phyloP scores from a whole-genome alignment of 768 basidiomycete genomes.

The Ephemerocybe angulata region DNA sequence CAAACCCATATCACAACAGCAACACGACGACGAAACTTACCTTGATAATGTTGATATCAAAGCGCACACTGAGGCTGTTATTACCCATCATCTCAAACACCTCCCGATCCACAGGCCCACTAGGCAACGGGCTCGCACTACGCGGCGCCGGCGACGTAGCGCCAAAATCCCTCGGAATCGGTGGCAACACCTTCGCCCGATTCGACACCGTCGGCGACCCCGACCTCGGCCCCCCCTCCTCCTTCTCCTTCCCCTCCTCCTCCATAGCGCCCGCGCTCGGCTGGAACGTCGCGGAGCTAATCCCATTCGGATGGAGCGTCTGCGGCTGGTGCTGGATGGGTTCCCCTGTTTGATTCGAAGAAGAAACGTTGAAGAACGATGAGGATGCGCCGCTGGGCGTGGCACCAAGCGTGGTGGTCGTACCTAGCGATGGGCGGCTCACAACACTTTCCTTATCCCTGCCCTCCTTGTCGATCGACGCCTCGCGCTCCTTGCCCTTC shows the following conservation, averaged over 20 bases:
- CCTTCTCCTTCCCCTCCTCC: slow-evolving; percentile 26
- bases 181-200: slow-evolving; percentile 67
- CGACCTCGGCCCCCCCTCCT: slow-evolving; percentile 29
- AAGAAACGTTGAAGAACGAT: slow-evolving; percentile 80
- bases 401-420: slow-evolving; percentile 50
- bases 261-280: no score
- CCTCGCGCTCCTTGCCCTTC: slow-evolving; percentile 50
- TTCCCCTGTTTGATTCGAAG: slow-evolving; percentile 44
- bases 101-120: slow-evolving; percentile 63
- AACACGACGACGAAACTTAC: slow-evolving; percentile 40
- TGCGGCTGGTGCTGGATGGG: slow-evolving; percentile 16
- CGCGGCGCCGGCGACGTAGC: slow-evolving; percentile 28
- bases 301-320: slow-evolving; percentile 18
- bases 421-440: slow-evolving; percentile 39
- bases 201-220: slow-evolving; percentile 32
- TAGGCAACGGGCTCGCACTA: slow-evolving; percentile 53
- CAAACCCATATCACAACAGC: not conserved
- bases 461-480: slow-evolving; percentile 39
- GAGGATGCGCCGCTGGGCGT: slow-evolving; percentile 76
- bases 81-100: slow-evolving; percentile 71
- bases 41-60: slow-evolving; percentile 97
- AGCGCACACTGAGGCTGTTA: slow-evolving; percentile 83
- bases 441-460: slow-evolving; percentile 32
- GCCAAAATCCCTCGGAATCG: slow-evolving; percentile 70
- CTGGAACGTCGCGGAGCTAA: slow-evolving; percentile 4